A percentile compares a stretch with the other conserved stretches of the same genome.
Evolutionary conservation across 2,329 filamentous ascomycete species (phyloP).

Genomic region (Penicillium sp.): DNA sequence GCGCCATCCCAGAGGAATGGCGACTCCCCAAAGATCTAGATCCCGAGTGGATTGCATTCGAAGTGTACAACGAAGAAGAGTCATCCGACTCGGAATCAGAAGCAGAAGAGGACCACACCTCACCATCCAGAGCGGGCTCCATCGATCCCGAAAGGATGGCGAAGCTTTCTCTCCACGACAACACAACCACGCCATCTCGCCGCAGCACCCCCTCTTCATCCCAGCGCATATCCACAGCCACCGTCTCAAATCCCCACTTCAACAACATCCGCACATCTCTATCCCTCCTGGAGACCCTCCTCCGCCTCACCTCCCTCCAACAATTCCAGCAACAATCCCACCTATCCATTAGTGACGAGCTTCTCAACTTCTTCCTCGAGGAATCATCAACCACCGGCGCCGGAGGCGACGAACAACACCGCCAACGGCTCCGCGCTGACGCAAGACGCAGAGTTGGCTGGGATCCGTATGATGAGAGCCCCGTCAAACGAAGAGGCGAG

Average conservation of each 20-base stretch:
- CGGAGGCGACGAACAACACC: constrained; percentile 53
- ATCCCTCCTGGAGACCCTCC: constrained; percentile 78
- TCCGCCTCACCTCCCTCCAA: constrained; percentile 76
- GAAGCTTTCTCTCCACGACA: constrained; percentile 37
- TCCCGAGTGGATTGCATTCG: constrained; percentile 82
- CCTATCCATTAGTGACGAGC: constrained; percentile 79
- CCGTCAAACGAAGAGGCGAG: constrained; percentile 57
- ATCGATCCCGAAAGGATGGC: constrained; percentile 42
- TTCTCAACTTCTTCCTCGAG: constrained; percentile 76
- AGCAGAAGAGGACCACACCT: constrained; percentile 26
- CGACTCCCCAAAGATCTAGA: constrained; percentile 66
- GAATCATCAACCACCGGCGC: constrained; percentile 59
- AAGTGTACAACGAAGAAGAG: constrained; percentile 64
- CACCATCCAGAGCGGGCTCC: too few species aligned
- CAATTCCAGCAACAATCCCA: constrained; percentile 87
- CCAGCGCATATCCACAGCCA: too few species aligned
- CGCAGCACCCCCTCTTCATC: too few species aligned
- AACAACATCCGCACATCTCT: constrained; percentile 56
- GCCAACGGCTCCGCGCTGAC: constrained; percentile 52
- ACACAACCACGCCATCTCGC: too few species aligned
- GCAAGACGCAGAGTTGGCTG: constrained; percentile 57
- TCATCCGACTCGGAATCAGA: constrained; percentile 49
- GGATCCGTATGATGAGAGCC: constrained; percentile 63
- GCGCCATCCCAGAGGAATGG: constrained; percentile 41
- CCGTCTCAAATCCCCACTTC: constrained; percentile 43